Conservation (phyloP, 148 eudicot genomes). For the Heliamphora exappendiculata region DNA sequence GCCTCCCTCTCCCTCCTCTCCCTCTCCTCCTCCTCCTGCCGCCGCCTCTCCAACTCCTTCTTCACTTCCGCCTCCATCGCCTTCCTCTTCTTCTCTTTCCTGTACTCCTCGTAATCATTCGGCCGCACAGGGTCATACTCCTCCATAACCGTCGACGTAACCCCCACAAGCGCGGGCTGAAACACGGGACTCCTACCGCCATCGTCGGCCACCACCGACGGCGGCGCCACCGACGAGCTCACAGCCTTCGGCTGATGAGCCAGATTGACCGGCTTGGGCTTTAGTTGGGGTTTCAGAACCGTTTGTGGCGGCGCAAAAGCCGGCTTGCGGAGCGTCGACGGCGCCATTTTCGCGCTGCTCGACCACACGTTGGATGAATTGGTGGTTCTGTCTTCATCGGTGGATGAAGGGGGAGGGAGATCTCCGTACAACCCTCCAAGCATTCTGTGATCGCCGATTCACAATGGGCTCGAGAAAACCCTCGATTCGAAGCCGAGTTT, state of each 20-base stretch:
- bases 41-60: constrained; percentile 32
- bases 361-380: constrained; percentile 60
- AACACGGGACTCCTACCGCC: constrained; percentile 15
- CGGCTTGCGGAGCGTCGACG: constrained; percentile 85
- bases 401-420: constrained; percentile 73
- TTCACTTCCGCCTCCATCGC: constrained; percentile 49
- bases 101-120: constrained; percentile 84
- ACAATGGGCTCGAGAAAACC: not conserved
- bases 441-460: constrained; percentile 24
- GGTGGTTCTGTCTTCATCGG: constrained; percentile 39
- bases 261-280: constrained; percentile 26
- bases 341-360: constrained; percentile 77
- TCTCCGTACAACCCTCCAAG: constrained; percentile 86
- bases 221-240: constrained; percentile 1
- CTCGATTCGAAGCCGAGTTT: not conserved
- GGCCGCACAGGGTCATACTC: constrained; percentile 89
- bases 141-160: constrained; percentile 56
- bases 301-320: constrained; percentile 47
- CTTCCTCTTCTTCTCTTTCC: constrained; percentile 55
- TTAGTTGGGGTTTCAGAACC: constrained; percentile 33
- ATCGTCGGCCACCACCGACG: constrained; percentile 2
- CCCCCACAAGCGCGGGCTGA: constrained; percentile 61
- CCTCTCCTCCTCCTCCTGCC: constrained; percentile 35
- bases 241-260: constrained; percentile 7
- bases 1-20: constrained; percentile 38